A percentile compares a stretch with the other conserved stretches of the same genome.
Conservation (phyloP, 106 monocot genomes). For the Alisma plantagoaquatica region DNA sequence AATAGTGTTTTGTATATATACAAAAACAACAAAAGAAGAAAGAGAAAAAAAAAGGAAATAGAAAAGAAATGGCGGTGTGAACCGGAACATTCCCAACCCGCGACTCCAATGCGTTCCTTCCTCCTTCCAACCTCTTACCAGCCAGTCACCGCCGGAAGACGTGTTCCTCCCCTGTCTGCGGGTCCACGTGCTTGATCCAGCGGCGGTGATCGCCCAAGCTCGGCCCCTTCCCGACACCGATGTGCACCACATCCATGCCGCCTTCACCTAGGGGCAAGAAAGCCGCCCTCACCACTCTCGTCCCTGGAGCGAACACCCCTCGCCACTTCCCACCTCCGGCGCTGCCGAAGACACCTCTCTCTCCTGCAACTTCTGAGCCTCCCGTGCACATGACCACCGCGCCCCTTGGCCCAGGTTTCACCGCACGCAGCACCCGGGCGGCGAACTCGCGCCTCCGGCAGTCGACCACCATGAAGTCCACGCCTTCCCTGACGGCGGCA, state of each 20-base stretch:
- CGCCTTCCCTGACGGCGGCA: background rate
- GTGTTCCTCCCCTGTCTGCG: background rate
- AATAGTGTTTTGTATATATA: too few species aligned
- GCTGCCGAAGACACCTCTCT: too few species aligned
- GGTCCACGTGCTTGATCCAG: background rate
- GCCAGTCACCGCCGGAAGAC: conserved; percentile 4
- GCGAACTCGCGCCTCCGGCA: background rate
- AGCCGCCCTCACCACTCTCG: background rate
- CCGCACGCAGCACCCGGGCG: background rate
- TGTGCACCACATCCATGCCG: background rate
- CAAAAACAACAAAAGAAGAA: too few species aligned
- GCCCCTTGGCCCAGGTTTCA: background rate
- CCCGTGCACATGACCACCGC: background rate
- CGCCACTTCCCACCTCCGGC: background rate
- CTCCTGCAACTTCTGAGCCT: background rate
- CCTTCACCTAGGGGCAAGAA: background rate
- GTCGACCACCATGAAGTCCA: conserved; percentile 3
- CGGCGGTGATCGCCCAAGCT: background rate
- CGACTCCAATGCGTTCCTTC: too few species aligned
- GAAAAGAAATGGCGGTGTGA: too few species aligned
- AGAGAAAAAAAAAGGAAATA: too few species aligned
- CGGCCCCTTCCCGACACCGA: conserved; percentile 1
- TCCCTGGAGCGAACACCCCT: background rate
- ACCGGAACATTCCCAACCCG: too few species aligned
- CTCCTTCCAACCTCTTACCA: too few species aligned